These are phyloP conservation scores for Fonsecaea multimorphosa DNA, from an alignment of 2,329 filamentous ascomycete species.

Conservation along the genomic window DNA sequence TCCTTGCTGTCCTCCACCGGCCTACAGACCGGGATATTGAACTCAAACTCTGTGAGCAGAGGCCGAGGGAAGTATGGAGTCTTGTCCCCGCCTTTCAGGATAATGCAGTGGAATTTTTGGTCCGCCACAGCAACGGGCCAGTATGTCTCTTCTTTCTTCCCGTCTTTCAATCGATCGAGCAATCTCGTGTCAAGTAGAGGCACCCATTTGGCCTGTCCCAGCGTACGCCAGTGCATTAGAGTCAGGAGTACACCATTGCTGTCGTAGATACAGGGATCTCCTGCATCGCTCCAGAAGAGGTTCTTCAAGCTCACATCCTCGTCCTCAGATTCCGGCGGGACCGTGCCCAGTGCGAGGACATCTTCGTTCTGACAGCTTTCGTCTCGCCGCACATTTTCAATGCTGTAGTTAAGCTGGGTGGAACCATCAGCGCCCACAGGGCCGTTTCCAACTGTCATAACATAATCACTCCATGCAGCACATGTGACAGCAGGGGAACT, in stretches of 20 bases:
- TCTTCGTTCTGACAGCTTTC: constrained; percentile 96
- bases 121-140: constrained; percentile 94
- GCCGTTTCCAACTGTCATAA: constrained; percentile 95
- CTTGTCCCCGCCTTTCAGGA: constrained; percentile 91
- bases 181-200: constrained; percentile 89
- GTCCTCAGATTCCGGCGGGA: constrained; percentile 30
- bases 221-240: constrained; percentile 86
- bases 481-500: constrained; percentile 89
- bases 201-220: constrained; percentile 86
- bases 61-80: constrained; percentile 93
- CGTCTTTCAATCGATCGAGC: constrained; percentile 79
- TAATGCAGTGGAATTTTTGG: constrained; percentile 96
- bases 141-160: constrained; percentile 86
- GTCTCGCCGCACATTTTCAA: constrained; percentile 92
- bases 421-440: constrained; percentile 78
- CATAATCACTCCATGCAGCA: constrained; percentile 91
- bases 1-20: constrained; percentile 42
- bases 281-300: constrained; percentile 89
- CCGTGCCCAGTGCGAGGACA: constrained; percentile 74
- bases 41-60: constrained; percentile 90
- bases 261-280: constrained; percentile 97
- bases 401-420: constrained; percentile 82
- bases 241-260: constrained; percentile 86
- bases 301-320: constrained; percentile 74
- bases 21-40: constrained; percentile 78